phyloP scores from a whole-genome alignment of 129 eudicot species.

The Artemisia annua region DNA sequence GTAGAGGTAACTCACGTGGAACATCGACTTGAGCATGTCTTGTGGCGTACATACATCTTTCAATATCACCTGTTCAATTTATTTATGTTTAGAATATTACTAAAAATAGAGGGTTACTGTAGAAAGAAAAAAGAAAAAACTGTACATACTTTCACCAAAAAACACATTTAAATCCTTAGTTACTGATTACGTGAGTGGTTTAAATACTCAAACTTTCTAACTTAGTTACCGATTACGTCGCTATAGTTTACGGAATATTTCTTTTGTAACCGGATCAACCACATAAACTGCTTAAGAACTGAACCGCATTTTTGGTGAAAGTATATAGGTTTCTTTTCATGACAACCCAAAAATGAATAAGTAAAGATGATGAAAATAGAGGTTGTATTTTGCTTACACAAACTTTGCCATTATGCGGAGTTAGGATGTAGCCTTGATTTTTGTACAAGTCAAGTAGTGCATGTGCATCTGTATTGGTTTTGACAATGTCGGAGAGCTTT shows the following conservation, averaged over 20 bases:
- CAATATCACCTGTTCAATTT: slow-evolving; percentile 55
- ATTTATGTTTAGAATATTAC: too few relatives aligned
- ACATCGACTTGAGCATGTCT: slow-evolving; percentile 93
- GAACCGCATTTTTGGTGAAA: too few relatives aligned
- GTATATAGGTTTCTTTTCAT: background rate
- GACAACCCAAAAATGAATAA: background rate
- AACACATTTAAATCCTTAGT: too few relatives aligned
- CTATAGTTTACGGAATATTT: too few relatives aligned
- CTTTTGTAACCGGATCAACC: too few relatives aligned
- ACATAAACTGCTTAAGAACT: too few relatives aligned
- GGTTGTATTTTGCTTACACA: slow-evolving; percentile 50
- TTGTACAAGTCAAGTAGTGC: slow-evolving; percentile 67
- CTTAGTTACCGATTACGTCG: slow-evolving; percentile 28
- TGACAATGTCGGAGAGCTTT: slow-evolving; percentile 64
- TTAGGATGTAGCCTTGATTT: slow-evolving; percentile 73
- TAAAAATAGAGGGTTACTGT: too few relatives aligned
- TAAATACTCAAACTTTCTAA: too few relatives aligned
- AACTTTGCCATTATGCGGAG: slow-evolving; percentile 80
- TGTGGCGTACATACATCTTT: slow-evolving; percentile 77
- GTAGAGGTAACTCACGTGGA: slow-evolving; percentile 76
- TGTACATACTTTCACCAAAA: too few relatives aligned
- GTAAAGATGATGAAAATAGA: background rate
- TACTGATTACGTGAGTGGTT: too few relatives aligned
- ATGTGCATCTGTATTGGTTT: slow-evolving; percentile 58
- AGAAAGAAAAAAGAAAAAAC: too few relatives aligned